phyloP scores from a whole-genome alignment of 345 rosid species.

The Pseudoturritis turrita region DNA sequence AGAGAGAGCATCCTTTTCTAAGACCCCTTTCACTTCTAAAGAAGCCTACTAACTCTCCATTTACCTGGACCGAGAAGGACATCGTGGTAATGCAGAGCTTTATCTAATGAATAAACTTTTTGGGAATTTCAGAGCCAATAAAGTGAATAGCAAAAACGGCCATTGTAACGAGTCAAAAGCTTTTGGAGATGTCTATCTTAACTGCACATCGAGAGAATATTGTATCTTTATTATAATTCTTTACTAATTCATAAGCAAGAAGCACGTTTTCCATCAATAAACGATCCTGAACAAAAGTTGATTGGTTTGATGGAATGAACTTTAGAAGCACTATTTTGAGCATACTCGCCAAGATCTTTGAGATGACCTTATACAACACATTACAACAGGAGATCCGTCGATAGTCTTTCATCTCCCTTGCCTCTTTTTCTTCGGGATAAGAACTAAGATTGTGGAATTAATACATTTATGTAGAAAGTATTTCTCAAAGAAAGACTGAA shows the following conservation, averaged over 20 bases:
- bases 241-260: background rate
- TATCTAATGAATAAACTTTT: background rate
- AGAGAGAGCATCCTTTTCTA: background rate
- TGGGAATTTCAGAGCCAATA: background rate
- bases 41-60: background rate
- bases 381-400: too few relatives aligned
- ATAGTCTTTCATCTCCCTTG: too few relatives aligned
- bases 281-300: background rate
- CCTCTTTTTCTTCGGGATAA: too few relatives aligned
- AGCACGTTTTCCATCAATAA: background rate
- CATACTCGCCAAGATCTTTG: background rate
- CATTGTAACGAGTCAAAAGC: background rate
- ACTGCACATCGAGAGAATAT: background rate
- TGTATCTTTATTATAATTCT: background rate
- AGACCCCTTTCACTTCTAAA: background rate
- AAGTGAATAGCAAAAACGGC: background rate
- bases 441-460: too few relatives aligned
- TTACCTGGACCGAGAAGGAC: background rate
- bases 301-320: background rate
- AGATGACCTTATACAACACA: too few relatives aligned
- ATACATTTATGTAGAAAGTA: too few relatives aligned
- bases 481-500: too few relatives aligned
- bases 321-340: background rate
- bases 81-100: background rate
- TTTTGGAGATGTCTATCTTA: background rate